Percentiles rank a stretch among this genome's conserved stretches.
Evolutionary conservation across 2,329 filamentous ascomycete genomes (phyloP).

Genomic region (Alternaria triticimaculans): DNA sequence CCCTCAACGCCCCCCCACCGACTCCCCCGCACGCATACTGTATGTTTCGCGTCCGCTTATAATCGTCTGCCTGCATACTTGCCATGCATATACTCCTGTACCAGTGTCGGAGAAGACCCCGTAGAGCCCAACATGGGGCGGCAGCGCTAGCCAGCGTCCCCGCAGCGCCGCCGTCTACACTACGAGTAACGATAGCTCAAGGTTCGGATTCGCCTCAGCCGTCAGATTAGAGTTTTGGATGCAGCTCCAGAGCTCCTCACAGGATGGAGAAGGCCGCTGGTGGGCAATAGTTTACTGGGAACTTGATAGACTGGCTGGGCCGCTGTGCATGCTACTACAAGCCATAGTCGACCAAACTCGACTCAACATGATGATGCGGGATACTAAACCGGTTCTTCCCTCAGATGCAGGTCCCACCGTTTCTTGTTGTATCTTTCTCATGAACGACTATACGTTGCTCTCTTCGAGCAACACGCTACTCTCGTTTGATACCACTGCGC

Average conservation of each 20-base stretch:
- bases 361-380: background rate
- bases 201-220: background rate
- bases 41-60: conserved; percentile 3
- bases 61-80: background rate
- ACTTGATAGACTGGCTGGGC: background rate
- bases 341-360: background rate
- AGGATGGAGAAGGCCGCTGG: background rate
- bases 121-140: background rate
- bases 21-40: background rate
- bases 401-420: background rate
- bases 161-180: background rate
- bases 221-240: background rate
- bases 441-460: background rate
- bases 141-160: background rate
- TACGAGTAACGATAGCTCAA: background rate
- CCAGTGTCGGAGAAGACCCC: background rate
- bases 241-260: background rate
- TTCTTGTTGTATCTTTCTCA: background rate
- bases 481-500: conserved; percentile 13
- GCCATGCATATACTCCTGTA: background rate
- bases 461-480: background rate
- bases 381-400: background rate
- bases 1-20: conserved; percentile 8
- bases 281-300: background rate
- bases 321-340: background rate